phyloP scores from a whole-genome alignment of 2,329 filamentous ascomycete genomes.

The Phyllosticta citrichinensis region DNA sequence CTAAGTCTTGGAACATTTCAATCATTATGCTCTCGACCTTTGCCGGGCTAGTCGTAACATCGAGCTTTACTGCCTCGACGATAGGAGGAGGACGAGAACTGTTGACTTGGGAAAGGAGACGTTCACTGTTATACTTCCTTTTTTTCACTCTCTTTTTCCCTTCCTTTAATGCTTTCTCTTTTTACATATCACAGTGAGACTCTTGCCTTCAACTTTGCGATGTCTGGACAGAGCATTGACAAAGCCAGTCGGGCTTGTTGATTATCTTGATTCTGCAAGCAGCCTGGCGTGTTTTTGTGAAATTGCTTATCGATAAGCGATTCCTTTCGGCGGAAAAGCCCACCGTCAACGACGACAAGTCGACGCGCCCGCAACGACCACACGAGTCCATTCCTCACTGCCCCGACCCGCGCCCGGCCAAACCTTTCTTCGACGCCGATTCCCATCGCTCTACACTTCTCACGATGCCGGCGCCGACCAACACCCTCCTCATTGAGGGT shows the following conservation, averaged over 20 bases:
- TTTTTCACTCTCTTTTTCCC: no score
- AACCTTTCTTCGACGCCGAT: slow-evolving; percentile 4
- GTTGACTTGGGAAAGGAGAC: no score
- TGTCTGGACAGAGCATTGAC: background rate
- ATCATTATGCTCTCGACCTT: no score
- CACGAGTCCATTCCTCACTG: slow-evolving; percentile 5
- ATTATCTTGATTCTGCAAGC: background rate
- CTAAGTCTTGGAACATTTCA: no score
- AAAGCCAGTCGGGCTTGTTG: background rate
- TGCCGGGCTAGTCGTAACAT: no score
- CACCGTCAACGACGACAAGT: slow-evolving; percentile 9
- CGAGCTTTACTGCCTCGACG: no score
- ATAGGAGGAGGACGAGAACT: no score
- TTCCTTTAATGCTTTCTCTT: no score
- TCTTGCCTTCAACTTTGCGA: no score
- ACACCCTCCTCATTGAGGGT: slow-evolving; percentile 71
- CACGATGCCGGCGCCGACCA: slow-evolving; percentile 50
- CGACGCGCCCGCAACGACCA: slow-evolving; percentile 4
- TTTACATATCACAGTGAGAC: no score
- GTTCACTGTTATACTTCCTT: no score
- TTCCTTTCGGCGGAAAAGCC: slow-evolving; percentile 6
- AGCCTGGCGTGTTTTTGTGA: background rate
- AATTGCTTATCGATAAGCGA: slow-evolving; percentile 9
- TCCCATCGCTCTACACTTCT: slow-evolving; percentile 1
- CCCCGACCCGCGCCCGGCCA: slow-evolving; percentile 1